These are phyloP conservation scores for Trichoderma koningiopsis DNA, from an alignment of 2,329 filamentous ascomycete species.

Conservation along the genomic window DNA sequence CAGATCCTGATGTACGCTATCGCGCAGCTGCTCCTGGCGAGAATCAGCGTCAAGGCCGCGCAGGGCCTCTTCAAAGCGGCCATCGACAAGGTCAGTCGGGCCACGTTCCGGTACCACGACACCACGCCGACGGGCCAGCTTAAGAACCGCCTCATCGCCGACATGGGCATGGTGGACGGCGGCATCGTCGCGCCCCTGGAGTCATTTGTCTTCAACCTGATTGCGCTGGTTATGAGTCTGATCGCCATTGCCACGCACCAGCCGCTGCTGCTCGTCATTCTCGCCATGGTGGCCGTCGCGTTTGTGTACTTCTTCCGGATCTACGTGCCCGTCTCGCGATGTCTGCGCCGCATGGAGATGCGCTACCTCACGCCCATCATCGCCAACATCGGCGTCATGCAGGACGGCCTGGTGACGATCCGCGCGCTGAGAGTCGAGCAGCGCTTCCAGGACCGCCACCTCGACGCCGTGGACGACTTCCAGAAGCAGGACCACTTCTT, in stretches of 20 bases:
- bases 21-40: slow-evolving; percentile 67
- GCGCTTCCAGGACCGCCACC: slow-evolving; percentile 78
- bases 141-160: slow-evolving; percentile 89
- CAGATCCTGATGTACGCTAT: slow-evolving; percentile 62
- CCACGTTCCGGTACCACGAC: slow-evolving; percentile 89
- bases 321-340: slow-evolving; percentile 83
- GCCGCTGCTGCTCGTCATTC: slow-evolving; percentile 73
- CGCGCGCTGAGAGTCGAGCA: slow-evolving; percentile 77
- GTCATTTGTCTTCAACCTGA: slow-evolving; percentile 66
- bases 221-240: slow-evolving; percentile 73
- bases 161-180: slow-evolving; percentile 87
- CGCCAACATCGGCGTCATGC: slow-evolving; percentile 86
- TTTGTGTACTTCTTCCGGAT: slow-evolving; percentile 75
- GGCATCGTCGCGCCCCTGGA: slow-evolving; percentile 78
- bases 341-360: slow-evolving; percentile 82
- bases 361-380: slow-evolving; percentile 85
- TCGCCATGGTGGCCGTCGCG: slow-evolving; percentile 63
- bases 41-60: slow-evolving; percentile 79
- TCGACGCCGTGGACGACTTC: slow-evolving; percentile 81
- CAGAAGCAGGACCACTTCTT: slow-evolving; percentile 97
- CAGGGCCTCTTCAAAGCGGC: slow-evolving; percentile 73
- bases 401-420: slow-evolving; percentile 84
- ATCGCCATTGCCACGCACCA: slow-evolving; percentile 79
- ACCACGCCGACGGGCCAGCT: slow-evolving; percentile 84
- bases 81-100: slow-evolving; percentile 71